These are phyloP conservation scores for Oidium heveae DNA, from an alignment of 2,329 filamentous ascomycete genomes.

Conservation along the genomic window DNA sequence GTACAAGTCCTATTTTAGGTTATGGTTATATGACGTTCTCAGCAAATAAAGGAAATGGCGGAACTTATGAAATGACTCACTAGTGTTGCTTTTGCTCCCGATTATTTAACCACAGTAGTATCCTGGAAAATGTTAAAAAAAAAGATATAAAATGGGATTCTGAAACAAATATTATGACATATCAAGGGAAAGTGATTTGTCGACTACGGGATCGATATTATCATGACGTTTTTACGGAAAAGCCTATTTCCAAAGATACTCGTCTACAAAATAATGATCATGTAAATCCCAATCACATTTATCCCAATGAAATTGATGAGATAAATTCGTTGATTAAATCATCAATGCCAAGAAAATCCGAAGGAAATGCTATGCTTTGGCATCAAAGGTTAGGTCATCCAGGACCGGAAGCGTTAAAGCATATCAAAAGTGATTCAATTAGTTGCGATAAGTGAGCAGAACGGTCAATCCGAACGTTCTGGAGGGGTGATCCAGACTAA, in stretches of 20 bases:
- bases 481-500: not conserved
- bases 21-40: not conserved
- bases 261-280: not conserved
- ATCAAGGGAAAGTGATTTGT: not conserved
- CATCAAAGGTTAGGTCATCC: not conserved
- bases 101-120: not conserved
- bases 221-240: not conserved
- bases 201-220: not conserved
- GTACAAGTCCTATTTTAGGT: not conserved
- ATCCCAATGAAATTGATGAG: too few species aligned
- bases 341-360: not conserved
- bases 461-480: not conserved
- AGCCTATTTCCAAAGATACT: not conserved
- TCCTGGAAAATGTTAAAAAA: not conserved
- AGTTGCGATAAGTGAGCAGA: too few species aligned
- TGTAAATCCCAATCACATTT: not conserved
- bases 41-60: not conserved
- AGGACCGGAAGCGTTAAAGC: not conserved
- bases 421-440: not conserved
- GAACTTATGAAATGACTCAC: not conserved
- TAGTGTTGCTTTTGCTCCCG: not conserved
- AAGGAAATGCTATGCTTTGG: not conserved
- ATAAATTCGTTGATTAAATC: not conserved
- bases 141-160: slow-evolving; percentile 1
- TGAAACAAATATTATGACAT: not conserved